phyloP scores from a whole-genome alignment of 192 early-diverging fungal genomes.

The Backusella australiensis region DNA sequence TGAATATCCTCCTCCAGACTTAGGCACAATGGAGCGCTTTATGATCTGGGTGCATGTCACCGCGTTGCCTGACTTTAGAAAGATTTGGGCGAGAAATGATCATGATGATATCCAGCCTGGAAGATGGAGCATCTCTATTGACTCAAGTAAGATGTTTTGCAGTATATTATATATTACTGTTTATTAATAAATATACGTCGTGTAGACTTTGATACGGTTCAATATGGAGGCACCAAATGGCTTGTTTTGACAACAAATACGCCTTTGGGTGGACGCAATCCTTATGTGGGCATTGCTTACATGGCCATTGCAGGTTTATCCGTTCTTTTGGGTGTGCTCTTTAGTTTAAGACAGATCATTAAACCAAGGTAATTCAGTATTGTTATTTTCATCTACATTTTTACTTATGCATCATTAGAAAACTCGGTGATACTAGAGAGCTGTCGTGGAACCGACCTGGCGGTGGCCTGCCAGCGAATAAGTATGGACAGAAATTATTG shows the following conservation, averaged over 20 bases:
- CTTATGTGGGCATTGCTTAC: slow-evolving; percentile 95
- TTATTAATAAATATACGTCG: background rate
- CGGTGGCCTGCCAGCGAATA: slow-evolving; percentile 23
- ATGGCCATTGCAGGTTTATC: slow-evolving; percentile 87
- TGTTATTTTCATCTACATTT: background rate
- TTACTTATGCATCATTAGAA: slow-evolving; percentile 42
- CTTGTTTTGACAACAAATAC: slow-evolving; percentile 93
- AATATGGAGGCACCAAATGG: slow-evolving; percentile 92
- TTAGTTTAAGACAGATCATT: slow-evolving; percentile 85
- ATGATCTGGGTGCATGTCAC: slow-evolving; percentile 97
- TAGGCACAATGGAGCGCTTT: slow-evolving; percentile 71
- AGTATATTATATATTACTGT: background rate
- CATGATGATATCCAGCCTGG: slow-evolving; percentile 59
- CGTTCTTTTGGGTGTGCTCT: slow-evolving; percentile 84
- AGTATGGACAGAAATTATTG: background rate
- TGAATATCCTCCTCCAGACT: slow-evolving; percentile 58
- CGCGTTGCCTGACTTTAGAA: slow-evolving; percentile 91
- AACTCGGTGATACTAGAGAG: slow-evolving; percentile 92
- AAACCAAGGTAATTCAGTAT: slow-evolving; percentile 69
- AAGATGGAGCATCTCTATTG: slow-evolving; percentile 64
- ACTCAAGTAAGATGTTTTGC: slow-evolving; percentile 57
- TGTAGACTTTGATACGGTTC: slow-evolving; percentile 77
- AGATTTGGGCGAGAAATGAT: slow-evolving; percentile 82
- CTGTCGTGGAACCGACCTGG: slow-evolving; percentile 90
- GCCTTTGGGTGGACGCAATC: slow-evolving; percentile 92